Evolutionary conservation across 129 eudicot species (phyloP).

Genomic region (Artemisia tridentata): DNA sequence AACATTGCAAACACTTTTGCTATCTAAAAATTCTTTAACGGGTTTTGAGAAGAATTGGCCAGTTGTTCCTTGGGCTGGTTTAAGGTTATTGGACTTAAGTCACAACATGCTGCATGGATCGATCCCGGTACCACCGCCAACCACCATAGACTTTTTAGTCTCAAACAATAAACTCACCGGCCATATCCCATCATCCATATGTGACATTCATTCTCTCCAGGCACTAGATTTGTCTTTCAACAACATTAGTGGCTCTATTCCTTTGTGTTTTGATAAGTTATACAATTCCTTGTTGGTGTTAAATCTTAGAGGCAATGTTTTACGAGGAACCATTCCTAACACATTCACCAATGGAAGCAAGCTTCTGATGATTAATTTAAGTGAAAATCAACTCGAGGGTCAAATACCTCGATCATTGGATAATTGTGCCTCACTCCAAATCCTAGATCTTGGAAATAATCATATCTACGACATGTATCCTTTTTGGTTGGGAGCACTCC

Average conservation of each 20-base stretch:
- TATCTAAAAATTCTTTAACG: background rate
- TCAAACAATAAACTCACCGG: background rate
- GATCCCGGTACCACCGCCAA: constrained; percentile 20
- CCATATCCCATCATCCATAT: constrained; percentile 7
- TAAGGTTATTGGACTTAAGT: constrained; percentile 3
- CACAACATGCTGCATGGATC: constrained; percentile 24
- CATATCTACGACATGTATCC: background rate
- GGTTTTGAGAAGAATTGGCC: constrained; percentile 18
- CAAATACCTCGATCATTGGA: background rate
- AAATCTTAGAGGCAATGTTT: background rate
- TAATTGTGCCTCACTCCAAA: background rate
- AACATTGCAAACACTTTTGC: background rate
- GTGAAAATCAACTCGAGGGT: constrained; percentile 7
- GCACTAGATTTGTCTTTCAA: background rate
- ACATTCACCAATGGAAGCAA: background rate
- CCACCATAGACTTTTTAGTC: background rate
- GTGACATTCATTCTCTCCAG: background rate
- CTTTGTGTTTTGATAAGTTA: constrained; percentile 10
- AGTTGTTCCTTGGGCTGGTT: constrained; percentile 19
- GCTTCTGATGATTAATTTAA: constrained; percentile 3
- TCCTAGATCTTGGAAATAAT: constrained; percentile 7
- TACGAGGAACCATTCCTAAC: constrained; percentile 4
- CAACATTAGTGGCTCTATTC: constrained; percentile 6
- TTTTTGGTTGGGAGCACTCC: constrained; percentile 17
- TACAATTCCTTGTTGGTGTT: background rate